Evolutionary conservation across 352 stramenopile genomes (phyloP).

Genomic region (Phytophthora megakarya): DNA sequence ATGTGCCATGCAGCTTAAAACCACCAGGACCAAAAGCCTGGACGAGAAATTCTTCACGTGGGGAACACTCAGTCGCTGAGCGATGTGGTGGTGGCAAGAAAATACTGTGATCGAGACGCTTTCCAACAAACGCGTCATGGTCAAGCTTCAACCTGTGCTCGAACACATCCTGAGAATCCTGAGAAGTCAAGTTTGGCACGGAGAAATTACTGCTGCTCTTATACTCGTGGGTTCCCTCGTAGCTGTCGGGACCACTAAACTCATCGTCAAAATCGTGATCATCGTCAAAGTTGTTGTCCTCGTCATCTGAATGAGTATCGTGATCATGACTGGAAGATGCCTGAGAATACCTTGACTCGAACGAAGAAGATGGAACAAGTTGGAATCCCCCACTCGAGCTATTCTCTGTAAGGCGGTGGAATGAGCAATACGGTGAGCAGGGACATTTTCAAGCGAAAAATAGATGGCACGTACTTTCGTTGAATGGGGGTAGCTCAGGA

Average conservation of each 20-base stretch:
- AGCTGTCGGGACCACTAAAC: constrained; percentile 8
- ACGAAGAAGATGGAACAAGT: constrained; percentile 18
- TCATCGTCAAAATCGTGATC: constrained; percentile 31
- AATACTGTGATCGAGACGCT: constrained; percentile 27
- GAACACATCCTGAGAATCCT: constrained; percentile 30
- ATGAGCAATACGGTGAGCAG: constrained; percentile 11
- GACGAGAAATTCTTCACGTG: constrained; percentile 72
- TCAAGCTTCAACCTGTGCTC: constrained; percentile 27
- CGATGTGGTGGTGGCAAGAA: constrained; percentile 33
- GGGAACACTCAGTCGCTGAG: constrained; percentile 50
- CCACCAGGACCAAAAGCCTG: constrained; percentile 65
- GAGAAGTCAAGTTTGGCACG: constrained; percentile 5
- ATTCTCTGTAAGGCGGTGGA: constrained; percentile 16
- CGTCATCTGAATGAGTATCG: constrained; percentile 13
- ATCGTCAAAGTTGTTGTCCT: constrained; percentile 38
- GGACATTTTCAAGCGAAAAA: background rate
- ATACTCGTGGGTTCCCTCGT: constrained; percentile 15
- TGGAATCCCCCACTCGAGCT: constrained; percentile 15
- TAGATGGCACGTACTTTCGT: constrained; percentile 38
- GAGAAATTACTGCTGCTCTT: constrained; percentile 16
- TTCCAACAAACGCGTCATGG: constrained; percentile 19
- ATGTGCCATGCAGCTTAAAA: constrained; percentile 50
- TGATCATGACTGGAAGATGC: constrained; percentile 20
- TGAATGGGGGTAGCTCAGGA: constrained; percentile 30
- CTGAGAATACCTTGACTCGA: constrained; percentile 24